A percentile compares a stretch with the other conserved stretches of the same genome.
Evolutionary conservation across 139 green algal species (phyloP).

Genomic region (Astrephomene gubernaculifera): DNA sequence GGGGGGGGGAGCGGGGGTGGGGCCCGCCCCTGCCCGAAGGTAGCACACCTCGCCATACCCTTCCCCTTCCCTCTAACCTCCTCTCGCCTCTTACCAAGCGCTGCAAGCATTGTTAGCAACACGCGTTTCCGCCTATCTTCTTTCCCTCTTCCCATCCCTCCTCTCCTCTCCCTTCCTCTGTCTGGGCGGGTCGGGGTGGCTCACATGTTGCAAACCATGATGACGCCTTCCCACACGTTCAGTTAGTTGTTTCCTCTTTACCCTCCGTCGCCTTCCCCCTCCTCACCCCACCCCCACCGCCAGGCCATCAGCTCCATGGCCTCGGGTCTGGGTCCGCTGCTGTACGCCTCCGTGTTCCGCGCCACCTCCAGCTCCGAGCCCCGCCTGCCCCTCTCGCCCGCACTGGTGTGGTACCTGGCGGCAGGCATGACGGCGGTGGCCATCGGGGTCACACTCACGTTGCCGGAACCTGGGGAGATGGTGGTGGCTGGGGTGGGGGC

Average conservation of each 20-base stretch:
- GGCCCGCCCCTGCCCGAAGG: too few species aligned
- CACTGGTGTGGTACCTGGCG: conserved; percentile 42
- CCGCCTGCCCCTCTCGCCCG: conserved; percentile 63
- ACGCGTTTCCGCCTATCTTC: neutral
- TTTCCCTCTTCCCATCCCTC: neutral
- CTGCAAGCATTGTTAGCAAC: neutral
- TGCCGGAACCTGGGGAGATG: neutral
- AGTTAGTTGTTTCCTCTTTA: neutral
- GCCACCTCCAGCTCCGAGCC: conserved; percentile 68
- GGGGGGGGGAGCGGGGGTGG: too few species aligned
- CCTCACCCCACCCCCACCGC: neutral
- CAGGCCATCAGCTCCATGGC: conserved; percentile 76
- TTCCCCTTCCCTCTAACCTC: neutral
- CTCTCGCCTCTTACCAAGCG: neutral
- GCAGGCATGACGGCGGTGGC: conserved; percentile 13
- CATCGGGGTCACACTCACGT: conserved; percentile 9
- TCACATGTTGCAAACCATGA: too few species aligned
- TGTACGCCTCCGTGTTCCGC: conserved; percentile 79
- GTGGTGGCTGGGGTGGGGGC: neutral
- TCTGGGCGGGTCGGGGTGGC: neutral
- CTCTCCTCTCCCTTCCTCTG: neutral
- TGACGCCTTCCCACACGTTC: too few species aligned
- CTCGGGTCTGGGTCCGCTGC: conserved; percentile 73
- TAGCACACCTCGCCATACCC: neutral
- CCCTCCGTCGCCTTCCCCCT: neutral